phyloP scores from a whole-genome alignment of 1,139 yeast species.

The Pichia sp. region DNA sequence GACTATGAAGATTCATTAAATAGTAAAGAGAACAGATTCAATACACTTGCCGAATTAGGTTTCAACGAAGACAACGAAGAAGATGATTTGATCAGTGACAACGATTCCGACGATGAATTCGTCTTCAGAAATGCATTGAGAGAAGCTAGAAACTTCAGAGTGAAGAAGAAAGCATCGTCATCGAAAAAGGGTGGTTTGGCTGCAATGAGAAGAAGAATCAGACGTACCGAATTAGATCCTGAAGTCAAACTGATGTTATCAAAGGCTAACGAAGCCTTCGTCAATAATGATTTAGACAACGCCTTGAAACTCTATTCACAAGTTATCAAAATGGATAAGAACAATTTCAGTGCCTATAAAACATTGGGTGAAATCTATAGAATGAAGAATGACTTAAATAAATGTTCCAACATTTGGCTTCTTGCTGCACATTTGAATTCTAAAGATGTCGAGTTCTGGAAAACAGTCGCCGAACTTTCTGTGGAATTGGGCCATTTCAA shows the following conservation, averaged over 20 bases:
- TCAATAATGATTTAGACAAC: slow-evolving; percentile 55
- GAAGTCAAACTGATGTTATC: slow-evolving; percentile 67
- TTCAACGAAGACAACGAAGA: slow-evolving; percentile 29
- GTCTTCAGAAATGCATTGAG: slow-evolving; percentile 61
- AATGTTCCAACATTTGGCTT: slow-evolving; percentile 80
- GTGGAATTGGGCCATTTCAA: slow-evolving; percentile 66
- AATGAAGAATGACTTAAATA: slow-evolving; percentile 61
- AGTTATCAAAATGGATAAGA: slow-evolving; percentile 74
- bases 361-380: slow-evolving; percentile 83
- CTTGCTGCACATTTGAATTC: slow-evolving; percentile 82
- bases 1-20: slow-evolving; percentile 22
- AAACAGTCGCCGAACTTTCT: slow-evolving; percentile 75
- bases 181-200: slow-evolving; percentile 30
- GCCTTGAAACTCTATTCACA: slow-evolving; percentile 71
- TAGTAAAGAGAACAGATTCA: slow-evolving; percentile 14
- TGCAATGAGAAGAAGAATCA: slow-evolving; percentile 37
- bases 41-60: slow-evolving; percentile 24
- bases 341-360: slow-evolving; percentile 79
- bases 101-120: slow-evolving; percentile 42
- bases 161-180: slow-evolving; percentile 39
- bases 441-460: slow-evolving; percentile 81
- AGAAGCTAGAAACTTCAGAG: slow-evolving; percentile 59
- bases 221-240: slow-evolving; percentile 57
- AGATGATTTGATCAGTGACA: slow-evolving; percentile 29
- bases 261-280: slow-evolving; percentile 79